phyloP scores from a whole-genome alignment of 306 rosid species.

The Luffa aegyptiaca region DNA sequence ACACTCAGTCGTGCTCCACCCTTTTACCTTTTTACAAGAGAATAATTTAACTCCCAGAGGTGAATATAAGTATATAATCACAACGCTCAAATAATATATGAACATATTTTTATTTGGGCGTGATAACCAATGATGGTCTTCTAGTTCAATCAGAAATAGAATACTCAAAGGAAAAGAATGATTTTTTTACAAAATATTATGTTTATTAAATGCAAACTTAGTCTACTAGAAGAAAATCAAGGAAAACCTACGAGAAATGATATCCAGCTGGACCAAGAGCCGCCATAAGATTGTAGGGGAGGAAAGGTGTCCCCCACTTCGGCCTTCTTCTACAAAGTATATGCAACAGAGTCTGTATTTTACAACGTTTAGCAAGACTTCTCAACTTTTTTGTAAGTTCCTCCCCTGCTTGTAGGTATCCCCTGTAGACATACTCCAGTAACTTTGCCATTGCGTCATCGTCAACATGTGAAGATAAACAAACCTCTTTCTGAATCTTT shows the following conservation, averaged over 20 bases:
- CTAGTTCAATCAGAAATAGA: background rate
- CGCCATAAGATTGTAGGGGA: conserved; percentile 35
- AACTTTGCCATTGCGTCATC: conserved; percentile 44
- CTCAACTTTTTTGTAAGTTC: conserved; percentile 51
- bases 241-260: conserved; percentile 56
- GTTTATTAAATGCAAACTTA: background rate
- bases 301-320: conserved; percentile 60
- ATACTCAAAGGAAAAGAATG: background rate
- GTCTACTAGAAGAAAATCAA: background rate
- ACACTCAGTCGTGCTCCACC: background rate
- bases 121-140: background rate
- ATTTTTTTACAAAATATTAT: background rate
- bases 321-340: conserved; percentile 54
- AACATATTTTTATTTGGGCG: background rate
- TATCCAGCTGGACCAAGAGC: conserved; percentile 56
- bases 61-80: too few relatives aligned
- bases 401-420: conserved; percentile 45
- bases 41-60: background rate
- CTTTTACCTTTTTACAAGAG: background rate
- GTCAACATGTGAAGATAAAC: conserved; percentile 60
- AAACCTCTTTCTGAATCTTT: conserved; percentile 35
- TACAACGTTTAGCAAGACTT: conserved; percentile 64
- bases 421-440: conserved; percentile 61
- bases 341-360: conserved; percentile 45
- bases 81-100: background rate